Base-by-base conservation (phyloP, 352 stramenopile species). In the Globisporangium solare region DNA sequence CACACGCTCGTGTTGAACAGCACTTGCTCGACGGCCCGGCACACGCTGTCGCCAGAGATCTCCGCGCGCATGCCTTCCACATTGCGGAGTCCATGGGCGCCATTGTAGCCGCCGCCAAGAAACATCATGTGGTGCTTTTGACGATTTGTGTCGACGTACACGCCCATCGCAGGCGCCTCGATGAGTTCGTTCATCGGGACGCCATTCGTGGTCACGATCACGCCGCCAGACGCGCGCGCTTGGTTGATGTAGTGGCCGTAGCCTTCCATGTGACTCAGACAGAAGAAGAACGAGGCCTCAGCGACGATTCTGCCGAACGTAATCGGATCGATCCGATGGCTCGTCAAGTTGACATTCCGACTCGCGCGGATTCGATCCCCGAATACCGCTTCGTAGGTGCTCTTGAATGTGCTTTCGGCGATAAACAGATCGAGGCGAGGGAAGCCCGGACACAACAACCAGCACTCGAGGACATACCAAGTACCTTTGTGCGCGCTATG, bases 201-300 rank as follows among this genome's bases (percentile, higher is more conserved):
- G 17, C 63, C 57, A 51, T 86, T 57, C 0, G 76, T 73, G 1
- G 76, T 73, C 35, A 86, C 32, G 20, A 86, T 66, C 6, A 84
- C 51, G 2, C 61, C 71, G 14, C 74, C 67, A 4, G 71, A 64
- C 1, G 76, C 76, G 0, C 73, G 65, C 32, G 71, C 76, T 37
- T 86, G 76, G 63, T 86, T 86, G 47, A 86, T 84, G 61, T 86
- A 86, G 62, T 86, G 76, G 22, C 76, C 77, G 51, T 83, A 88
- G 18, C 78, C 78, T 64, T 88, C 78, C 63, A 71, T 76, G 10
- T 58, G 27, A 47, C 78, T 88, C 48, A 75, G 58, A 35, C 78
- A 88, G 41, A 88, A 57, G 42, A 86, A 70, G 39, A 74, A 78
- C 11, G 64, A 40, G 3, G 71, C 54, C 37, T 86, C 66, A 1